Conservation (phyloP, 108 stramenopile species). For the Cyclotella sp. region DNA sequence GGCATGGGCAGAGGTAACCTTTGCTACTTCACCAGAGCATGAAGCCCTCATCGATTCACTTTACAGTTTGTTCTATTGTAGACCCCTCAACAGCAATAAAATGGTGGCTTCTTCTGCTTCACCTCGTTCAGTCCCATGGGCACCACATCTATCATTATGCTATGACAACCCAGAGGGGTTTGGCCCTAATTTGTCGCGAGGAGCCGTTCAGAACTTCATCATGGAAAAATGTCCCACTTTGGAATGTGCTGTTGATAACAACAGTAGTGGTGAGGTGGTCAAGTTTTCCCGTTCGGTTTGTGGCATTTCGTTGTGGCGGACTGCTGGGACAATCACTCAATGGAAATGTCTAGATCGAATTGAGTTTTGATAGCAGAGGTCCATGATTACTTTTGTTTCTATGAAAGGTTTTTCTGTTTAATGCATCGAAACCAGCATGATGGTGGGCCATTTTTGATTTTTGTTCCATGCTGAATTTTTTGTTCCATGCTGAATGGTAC, state of each 20-base stretch:
- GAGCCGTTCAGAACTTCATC: conserved; percentile 30
- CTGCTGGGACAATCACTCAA: conserved; percentile 33
- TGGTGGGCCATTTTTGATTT: too few relatives aligned
- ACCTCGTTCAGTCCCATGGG: conserved; percentile 36
- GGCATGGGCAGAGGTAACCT: conserved; percentile 50
- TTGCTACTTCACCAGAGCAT: conserved; percentile 45
- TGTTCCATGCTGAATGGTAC: too few relatives aligned
- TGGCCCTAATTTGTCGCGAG: conserved; percentile 20
- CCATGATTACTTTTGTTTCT: too few relatives aligned
- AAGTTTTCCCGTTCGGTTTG: conserved; percentile 27
- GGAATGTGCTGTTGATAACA: conserved; percentile 4
- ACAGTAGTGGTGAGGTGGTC: neutral
- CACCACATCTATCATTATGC: conserved; percentile 47
- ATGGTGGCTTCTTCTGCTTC: conserved; percentile 25
- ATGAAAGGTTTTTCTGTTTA: too few relatives aligned
- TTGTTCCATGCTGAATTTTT: too few relatives aligned
- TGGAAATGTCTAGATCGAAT: conserved; percentile 51
- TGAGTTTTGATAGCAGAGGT: conserved; percentile 13
- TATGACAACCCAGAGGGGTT: conserved; percentile 52
- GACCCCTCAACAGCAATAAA: conserved; percentile 4
- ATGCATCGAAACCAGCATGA: too few relatives aligned
- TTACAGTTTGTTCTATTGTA: conserved; percentile 28
- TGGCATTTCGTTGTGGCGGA: conserved; percentile 47
- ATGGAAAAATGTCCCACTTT: conserved; percentile 34
- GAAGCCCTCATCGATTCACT: conserved; percentile 35